These are phyloP conservation scores for Akanthomyces lecanii DNA, from an alignment of 2,329 filamentous ascomycete species.

Conservation along the genomic window DNA sequence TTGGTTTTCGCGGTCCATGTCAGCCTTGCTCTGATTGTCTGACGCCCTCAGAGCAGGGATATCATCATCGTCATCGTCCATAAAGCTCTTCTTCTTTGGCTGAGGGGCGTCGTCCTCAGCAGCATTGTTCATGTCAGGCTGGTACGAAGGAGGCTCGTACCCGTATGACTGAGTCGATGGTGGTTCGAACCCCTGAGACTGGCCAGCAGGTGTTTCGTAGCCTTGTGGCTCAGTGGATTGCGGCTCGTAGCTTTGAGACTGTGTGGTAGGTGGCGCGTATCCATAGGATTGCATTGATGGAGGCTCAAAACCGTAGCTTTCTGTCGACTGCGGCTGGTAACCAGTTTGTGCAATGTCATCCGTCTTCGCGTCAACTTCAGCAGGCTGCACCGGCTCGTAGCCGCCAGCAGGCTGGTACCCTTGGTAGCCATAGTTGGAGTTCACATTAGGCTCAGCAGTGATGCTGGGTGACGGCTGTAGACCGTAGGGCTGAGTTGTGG, in stretches of 20 bases:
- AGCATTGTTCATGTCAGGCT: constrained; percentile 44
- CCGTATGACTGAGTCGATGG: constrained; percentile 57
- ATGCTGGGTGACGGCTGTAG: constrained; percentile 25
- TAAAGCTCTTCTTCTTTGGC: constrained; percentile 70
- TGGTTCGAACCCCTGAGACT: constrained; percentile 50
- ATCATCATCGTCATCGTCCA: constrained; percentile 78
- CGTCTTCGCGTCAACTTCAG: constrained; percentile 19
- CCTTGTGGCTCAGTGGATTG: not conserved
- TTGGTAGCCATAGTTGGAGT: constrained; percentile 25
- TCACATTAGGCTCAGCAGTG: constrained; percentile 26
- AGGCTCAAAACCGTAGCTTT: constrained; percentile 8
- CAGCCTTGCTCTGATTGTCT: constrained; percentile 56
- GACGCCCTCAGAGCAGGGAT: constrained; percentile 48
- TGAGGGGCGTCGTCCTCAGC: constrained; percentile 49
- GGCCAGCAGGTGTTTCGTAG: constrained; percentile 12
- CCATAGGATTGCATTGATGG: constrained; percentile 7
- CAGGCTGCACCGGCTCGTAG: constrained; percentile 43
- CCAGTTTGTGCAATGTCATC: constrained; percentile 19
- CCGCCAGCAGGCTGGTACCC: constrained; percentile 41
- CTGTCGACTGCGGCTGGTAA: constrained; percentile 5
- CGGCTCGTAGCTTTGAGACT: not conserved
- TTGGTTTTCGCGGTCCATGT: constrained; percentile 73
- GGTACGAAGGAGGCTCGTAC: constrained; percentile 55
- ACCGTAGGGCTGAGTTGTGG: constrained; percentile 26
- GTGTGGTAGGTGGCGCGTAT: constrained; percentile 6